Base-by-base conservation (phyloP, 176 grass and related monocot species). In the Poa annua region DNA sequence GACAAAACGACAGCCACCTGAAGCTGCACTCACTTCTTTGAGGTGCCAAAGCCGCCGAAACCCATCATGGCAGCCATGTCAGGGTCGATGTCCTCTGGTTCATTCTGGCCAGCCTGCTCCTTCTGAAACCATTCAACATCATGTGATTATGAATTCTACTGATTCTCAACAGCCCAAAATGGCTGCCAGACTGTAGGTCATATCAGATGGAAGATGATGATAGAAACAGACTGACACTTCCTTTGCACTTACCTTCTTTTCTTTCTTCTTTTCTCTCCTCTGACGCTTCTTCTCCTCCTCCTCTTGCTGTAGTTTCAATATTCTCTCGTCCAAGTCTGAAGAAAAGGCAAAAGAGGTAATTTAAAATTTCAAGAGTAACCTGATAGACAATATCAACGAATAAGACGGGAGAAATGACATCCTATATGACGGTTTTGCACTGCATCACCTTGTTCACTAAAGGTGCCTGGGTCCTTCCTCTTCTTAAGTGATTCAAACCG, bases 241-340 rank as follows among this genome's bases (percentile, higher is more conserved):
- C 16, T 26, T 25, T 55, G 25, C 54, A 22, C 75, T 88, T 66
- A 97, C 95, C 89, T 94, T 97, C 82, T 94, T 97, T 78, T 97
- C 92, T 83, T 97, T 94, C 82, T 97, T 97, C 79, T 81, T 92
- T 90, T 97, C 92, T 70, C 86, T 89, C 25, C 90, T 86, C 19
- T 92, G 86, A 4, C 88, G 90, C 56, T 97, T 97, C 75, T 82
- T 80, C 75, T 97, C 95, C 75, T 97, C 95, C 78, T 98, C 96
- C 85, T 99, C 93, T 88, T 99, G 85, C 81, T 96, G 93, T 3
- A 92, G 96, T 88, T 98, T 98, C 66, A 89, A 74, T 90, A 98
- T 98, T 74, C 96, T 95, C 76, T 98, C 96, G 51, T 98, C 93
- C 62, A 98, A 96, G 85, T 98, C 96, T 98, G 68, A 78, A 80